Conservation (phyloP, 371 early-diverging fungal genomes). For the Rhizopus arrhizus region DNA sequence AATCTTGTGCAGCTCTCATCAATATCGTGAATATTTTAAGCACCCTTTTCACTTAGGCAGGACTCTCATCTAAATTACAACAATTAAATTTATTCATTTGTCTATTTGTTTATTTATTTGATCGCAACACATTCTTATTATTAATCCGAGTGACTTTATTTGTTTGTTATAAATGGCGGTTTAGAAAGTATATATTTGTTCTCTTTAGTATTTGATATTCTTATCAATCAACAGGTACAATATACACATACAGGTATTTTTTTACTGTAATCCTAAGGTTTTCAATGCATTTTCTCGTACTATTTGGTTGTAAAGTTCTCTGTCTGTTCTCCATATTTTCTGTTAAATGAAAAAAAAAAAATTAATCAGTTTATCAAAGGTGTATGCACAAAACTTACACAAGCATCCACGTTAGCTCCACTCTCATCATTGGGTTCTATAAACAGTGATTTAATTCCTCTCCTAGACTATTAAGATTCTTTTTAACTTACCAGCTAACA, state of each 20-base stretch:
- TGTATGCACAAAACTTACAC: slow-evolving; percentile 57
- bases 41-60: too few species aligned
- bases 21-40: too few species aligned
- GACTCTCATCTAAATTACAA: too few species aligned
- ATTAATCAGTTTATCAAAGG: not conserved
- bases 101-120: too few species aligned
- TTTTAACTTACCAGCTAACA: slow-evolving; percentile 75
- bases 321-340: slow-evolving; percentile 90
- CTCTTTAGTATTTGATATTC: not conserved
- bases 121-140: too few species aligned
- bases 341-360: slow-evolving; percentile 22
- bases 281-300: slow-evolving; percentile 76
- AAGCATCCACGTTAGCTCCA: slow-evolving; percentile 98
- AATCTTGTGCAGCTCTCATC: too few species aligned
- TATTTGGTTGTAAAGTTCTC: slow-evolving; percentile 78
- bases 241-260: not conserved
- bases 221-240: too few species aligned
- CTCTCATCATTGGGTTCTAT: slow-evolving; percentile 98
- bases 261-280: slow-evolving; percentile 64
- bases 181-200: too few species aligned
- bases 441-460: slow-evolving; percentile 1
- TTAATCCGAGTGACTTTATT: too few species aligned
- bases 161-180: too few species aligned
- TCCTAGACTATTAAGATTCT: not conserved
- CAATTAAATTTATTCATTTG: too few species aligned